A percentile compares a stretch with the other conserved stretches of the same genome.
Conservation (phyloP, 2,329 filamentous ascomycete species). For the Fusarium praegraminearum region DNA sequence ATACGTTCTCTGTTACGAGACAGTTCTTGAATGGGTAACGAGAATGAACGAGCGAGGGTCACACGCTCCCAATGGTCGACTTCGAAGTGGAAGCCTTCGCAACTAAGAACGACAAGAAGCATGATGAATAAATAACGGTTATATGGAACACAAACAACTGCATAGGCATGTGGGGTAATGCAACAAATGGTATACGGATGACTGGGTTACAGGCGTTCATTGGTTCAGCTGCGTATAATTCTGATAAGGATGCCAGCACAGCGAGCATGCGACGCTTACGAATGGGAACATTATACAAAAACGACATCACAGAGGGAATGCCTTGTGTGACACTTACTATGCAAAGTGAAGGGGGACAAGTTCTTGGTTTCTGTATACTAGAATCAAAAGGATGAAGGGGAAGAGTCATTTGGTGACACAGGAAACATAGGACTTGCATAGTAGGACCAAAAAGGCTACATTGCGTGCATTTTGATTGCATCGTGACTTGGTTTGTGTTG, state of each 20-base stretch:
- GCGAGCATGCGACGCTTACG: slow-evolving; percentile 36
- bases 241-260: slow-evolving; percentile 21
- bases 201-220: slow-evolving; percentile 37
- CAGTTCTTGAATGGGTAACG: slow-evolving; percentile 85
- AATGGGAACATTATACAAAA: slow-evolving; percentile 33
- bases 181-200: slow-evolving; percentile 22
- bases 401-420: slow-evolving; percentile 8
- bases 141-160: slow-evolving; percentile 37
- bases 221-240: slow-evolving; percentile 28
- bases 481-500: neutral
- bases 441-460: slow-evolving; percentile 29
- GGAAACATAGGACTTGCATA: slow-evolving; percentile 32
- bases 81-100: slow-evolving; percentile 51
- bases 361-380: slow-evolving; percentile 42
- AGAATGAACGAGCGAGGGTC: slow-evolving; percentile 57
- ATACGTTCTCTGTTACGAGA: slow-evolving; percentile 97
- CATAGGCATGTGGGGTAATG: slow-evolving; percentile 35
- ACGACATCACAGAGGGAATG: slow-evolving; percentile 10
- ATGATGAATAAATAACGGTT: slow-evolving; percentile 34
- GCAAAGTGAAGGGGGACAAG: slow-evolving; percentile 11
- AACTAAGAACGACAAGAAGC: slow-evolving; percentile 27
- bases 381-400: slow-evolving; percentile 30
- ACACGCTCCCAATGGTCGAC: slow-evolving; percentile 37
- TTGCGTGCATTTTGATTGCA: slow-evolving; percentile 8
- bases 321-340: slow-evolving; percentile 26